Evolutionary conservation across 768 basidiomycete species (phyloP), one percentile per base, ranked within the genome.

Genomic region (Podaxis sp.): DNA sequence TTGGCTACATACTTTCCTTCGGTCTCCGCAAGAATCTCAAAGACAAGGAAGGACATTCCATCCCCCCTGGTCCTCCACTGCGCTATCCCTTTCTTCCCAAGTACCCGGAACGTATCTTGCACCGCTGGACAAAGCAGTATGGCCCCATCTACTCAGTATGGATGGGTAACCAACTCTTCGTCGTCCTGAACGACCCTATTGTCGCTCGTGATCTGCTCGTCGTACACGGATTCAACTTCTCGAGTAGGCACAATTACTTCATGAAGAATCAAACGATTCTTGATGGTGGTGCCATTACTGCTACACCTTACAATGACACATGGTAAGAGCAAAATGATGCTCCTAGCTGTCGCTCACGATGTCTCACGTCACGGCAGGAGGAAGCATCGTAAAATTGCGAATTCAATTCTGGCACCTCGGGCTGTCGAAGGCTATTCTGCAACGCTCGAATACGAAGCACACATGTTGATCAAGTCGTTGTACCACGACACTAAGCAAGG

Each of bases 141-240:
- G 77, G 77, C 1, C 65, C 71, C 1, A 38, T 79, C 0, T 77
- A 68, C 63, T 77, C 75, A 0, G 59, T 79, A 15, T 77, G 75
- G 74, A 70, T 78, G 67, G 77, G 77, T 2, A 72, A 65, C 46
- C 76, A 78, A 57, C 72, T 78, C 17, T 75, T 77, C 38, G 70
- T 78, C 19, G 72, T 76, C 27, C 59, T 78, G 11, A 73, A 73
- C 49, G 76, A 77, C 63, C 73, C 77, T 12, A 56, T 67, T 2
- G 60, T 76, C 25, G 76, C 70, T 15, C 66, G 66, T 6, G 77
- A 79, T 57, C 70, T 79, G 1, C 59, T 78, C 1, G 74, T 79
- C 1, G 67, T 68, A 9, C 70, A 77, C 46, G 77, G 77, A 17
- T 70, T 73, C 1, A 68, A 69, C 3, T 79, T 77, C 61, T 78